Evolutionary conservation across 2,329 filamentous ascomycete genomes (phyloP).

Genomic region (Monosporascus sp.): DNA sequence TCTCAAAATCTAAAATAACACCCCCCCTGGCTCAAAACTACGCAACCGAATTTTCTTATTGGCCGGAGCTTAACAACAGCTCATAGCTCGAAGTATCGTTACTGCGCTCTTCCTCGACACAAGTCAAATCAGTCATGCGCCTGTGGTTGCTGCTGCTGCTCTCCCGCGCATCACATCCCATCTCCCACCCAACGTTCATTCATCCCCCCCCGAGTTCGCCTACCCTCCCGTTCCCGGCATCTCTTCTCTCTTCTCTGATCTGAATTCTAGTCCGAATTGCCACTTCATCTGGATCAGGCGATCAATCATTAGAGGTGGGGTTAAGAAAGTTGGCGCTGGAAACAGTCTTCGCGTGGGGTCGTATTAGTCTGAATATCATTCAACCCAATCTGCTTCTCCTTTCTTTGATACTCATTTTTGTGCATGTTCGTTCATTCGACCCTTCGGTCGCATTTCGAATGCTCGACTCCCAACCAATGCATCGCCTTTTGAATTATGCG

Average conservation of each 20-base stretch:
- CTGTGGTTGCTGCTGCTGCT: constrained; percentile 4
- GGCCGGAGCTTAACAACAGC: constrained; percentile 26
- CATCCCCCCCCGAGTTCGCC: constrained; percentile 9
- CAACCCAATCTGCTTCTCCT: constrained; percentile 12
- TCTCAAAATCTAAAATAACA: constrained; percentile 21
- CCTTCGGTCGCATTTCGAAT: constrained; percentile 20
- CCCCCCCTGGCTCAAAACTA: constrained; percentile 13
- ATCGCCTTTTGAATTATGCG: constrained; percentile 5
- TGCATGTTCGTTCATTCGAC: constrained; percentile 1
- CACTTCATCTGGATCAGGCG: not conserved
- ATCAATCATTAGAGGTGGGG: not conserved
- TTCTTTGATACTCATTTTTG: not conserved
- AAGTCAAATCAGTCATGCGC: constrained; percentile 23
- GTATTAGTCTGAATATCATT: constrained; percentile 1
- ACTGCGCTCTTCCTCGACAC: constrained; percentile 10
- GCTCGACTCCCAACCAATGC: constrained; percentile 10
- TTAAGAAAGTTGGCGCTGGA: too few relatives aligned
- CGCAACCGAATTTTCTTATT: constrained; percentile 36
- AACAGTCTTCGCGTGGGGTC: constrained; percentile 1
- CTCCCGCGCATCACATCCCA: constrained; percentile 9
- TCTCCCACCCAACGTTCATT: constrained; percentile 19
- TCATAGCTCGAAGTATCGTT: constrained; percentile 8
- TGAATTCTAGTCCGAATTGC: constrained; percentile 13
- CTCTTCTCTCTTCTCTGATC: constrained; percentile 21
- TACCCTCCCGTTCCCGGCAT: constrained; percentile 8